Evolutionary conservation across 1,284 basidiomycete genomes (phyloP), one percentile per base, ranked within the genome.

Genomic region (Moesziomyces globuligerus): DNA sequence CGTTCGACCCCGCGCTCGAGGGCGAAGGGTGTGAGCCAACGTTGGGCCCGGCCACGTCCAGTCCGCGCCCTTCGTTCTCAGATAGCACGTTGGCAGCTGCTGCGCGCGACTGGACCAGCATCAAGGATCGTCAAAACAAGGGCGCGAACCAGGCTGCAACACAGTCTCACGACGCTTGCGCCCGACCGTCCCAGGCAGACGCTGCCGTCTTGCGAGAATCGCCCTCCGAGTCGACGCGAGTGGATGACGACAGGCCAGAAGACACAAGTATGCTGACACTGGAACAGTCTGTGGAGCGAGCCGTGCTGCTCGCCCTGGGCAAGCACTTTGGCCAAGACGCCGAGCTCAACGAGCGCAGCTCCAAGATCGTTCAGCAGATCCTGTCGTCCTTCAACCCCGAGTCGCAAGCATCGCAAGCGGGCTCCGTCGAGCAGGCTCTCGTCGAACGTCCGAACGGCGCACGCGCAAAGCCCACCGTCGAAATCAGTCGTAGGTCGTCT

Each of bases 61-160:
- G 59, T 23, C 66, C 67, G 7, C 67, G 67, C 15, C 29, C 52
- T 9, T 65, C 61, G 11, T 71, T 71, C 26, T 71, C 60, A 15
- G 57, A 53, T 10, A 71, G 67, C 57, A 71, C 67, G 3, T 49
- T 71, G 9, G 67, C 61, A 9, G 67, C 61, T 8, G 67, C 67
- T 2, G 67, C 67, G 15, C 67, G 67, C 41, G 67, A 71, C 46
- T 71, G 67, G 67, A 48, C 62, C 2, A 58, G 62, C 50, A 65
- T 65, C 34, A 65, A 53, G 32, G 40, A 47, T n/a, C 47, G 62
- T 26, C 41, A 51, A 21, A 47, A 55, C 32, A 48, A 23, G 18
- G 6, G 17, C 32, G 5, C 32, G 4, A 13, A 17, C 3, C 15
- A 34, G 46, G 23, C 39, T 41, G 34, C 42, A 26, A 2, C 20